Conservation (phyloP, 1,284 basidiomycete genomes). For the Pseudozyma thailandica region DNA sequence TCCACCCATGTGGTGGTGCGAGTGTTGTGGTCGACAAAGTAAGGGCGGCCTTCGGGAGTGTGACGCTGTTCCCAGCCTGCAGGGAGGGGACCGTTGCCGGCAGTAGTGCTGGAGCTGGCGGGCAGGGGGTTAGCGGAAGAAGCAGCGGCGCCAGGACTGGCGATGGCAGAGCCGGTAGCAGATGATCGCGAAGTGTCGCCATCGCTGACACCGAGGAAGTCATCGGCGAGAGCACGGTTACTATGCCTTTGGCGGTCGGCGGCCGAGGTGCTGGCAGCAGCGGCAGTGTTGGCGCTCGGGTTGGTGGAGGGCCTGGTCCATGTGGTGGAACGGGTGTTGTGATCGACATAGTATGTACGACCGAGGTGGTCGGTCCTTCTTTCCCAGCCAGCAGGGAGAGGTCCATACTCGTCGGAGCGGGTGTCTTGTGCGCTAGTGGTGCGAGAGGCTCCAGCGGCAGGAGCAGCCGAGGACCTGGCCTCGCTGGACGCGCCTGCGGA, state of each 20-base stretch:
- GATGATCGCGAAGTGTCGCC: slow-evolving; percentile 42
- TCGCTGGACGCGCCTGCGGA: slow-evolving; percentile 10
- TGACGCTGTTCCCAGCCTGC: slow-evolving; percentile 98
- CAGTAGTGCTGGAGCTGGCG: slow-evolving; percentile 73
- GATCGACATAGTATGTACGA: slow-evolving; percentile 81
- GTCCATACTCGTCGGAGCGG: slow-evolving; percentile 58
- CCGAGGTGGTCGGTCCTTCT: slow-evolving; percentile 87
- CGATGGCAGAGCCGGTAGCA: slow-evolving; percentile 33
- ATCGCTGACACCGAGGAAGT: slow-evolving; percentile 66
- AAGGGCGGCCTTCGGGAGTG: slow-evolving; percentile 95
- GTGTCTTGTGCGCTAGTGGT: slow-evolving; percentile 35
- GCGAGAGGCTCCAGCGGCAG: slow-evolving; percentile 22
- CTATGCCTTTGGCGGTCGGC: slow-evolving; percentile 64
- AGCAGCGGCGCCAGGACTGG: slow-evolving; percentile 30
- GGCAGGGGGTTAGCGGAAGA: slow-evolving; percentile 45
- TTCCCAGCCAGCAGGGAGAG: slow-evolving; percentile 89
- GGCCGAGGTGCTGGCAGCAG: slow-evolving; percentile 55
- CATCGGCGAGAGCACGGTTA: slow-evolving; percentile 66
- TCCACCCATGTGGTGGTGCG: slow-evolving; percentile 99
- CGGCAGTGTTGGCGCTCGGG: slow-evolving; percentile 54
- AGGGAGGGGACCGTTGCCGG: slow-evolving; percentile 84
- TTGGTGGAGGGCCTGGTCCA: slow-evolving; percentile 75
- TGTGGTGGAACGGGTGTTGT: slow-evolving; percentile 91
- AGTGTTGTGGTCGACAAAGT: slow-evolving; percentile 91
- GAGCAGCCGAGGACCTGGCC: slow-evolving; percentile 26